These are phyloP conservation scores for Cladosporium velox DNA, from an alignment of 2,329 filamentous ascomycete genomes.

Conservation along the genomic window DNA sequence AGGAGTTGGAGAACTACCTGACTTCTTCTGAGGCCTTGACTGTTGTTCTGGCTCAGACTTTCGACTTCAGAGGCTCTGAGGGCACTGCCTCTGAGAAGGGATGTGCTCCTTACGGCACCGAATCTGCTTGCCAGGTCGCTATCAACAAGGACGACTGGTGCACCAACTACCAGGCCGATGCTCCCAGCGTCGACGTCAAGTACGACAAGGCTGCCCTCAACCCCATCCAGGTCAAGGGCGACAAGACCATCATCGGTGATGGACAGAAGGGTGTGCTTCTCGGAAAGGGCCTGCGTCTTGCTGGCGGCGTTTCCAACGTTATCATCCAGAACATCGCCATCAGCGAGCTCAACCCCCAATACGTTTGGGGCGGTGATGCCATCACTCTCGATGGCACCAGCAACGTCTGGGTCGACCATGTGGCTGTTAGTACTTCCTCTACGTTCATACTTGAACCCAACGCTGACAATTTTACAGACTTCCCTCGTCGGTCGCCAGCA, in stretches of 20 bases:
- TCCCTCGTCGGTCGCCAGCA: constrained; percentile 62
- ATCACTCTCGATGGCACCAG: constrained; percentile 40
- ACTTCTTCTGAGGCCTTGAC: constrained; percentile 55
- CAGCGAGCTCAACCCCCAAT: constrained; percentile 41
- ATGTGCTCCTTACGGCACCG: constrained; percentile 59
- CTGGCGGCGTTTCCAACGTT: constrained; percentile 52
- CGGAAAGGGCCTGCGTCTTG: constrained; percentile 46
- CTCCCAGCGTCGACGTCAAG: constrained; percentile 32
- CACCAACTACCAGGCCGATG: constrained; percentile 46
- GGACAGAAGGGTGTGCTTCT: constrained; percentile 44
- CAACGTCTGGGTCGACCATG: constrained; percentile 42
- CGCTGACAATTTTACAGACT: constrained; percentile 33
- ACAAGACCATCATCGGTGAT: constrained; percentile 48
- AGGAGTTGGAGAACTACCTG: constrained; percentile 62
- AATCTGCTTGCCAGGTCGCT: constrained; percentile 57
- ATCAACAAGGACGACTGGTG: constrained; percentile 64
- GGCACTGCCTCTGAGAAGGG: constrained; percentile 54
- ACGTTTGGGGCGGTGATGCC: constrained; percentile 45
- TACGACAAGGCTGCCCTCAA: constrained; percentile 60
- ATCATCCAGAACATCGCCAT: constrained; percentile 50
- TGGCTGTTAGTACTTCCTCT: constrained; percentile 33
- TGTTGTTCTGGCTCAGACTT: constrained; percentile 58
- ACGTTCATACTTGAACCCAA: neutral
- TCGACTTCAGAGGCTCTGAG: constrained; percentile 55
- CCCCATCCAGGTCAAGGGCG: constrained; percentile 42